Base-by-base conservation (phyloP, 345 rosid species). In the Euphorbia peplus region DNA sequence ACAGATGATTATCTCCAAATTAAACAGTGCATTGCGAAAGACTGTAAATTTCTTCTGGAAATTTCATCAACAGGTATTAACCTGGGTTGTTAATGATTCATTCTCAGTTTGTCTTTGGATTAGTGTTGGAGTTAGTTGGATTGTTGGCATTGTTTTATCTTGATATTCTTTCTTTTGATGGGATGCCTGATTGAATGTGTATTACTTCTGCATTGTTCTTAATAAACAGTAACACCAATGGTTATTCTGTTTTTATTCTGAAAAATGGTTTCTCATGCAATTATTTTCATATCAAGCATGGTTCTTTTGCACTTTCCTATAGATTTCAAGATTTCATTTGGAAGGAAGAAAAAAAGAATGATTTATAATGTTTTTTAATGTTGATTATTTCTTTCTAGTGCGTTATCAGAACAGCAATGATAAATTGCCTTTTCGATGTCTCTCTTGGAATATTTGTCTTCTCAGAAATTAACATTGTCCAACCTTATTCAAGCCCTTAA, bases 1-100 rank as follows among this genome's bases (percentile, higher is more conserved):
- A 92, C 83, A 76, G 84, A 79, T 73, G 91, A 95, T 80, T 95
- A 95, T 77, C 64, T 75, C 57, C 87, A 81, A 81, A 87, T 88
- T 75, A 90, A 90, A 75, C 83, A 81, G 56, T 80, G 81, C 73
- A 68, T 92, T 15, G 84, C 78, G 68, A 80, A 82, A 75, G 87
- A 92, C 78, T 95, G 89, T 77, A 88, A 87, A 83, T 87, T 92
- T 76, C 84, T 95, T 72, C 76, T 92, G 75, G 93, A 92, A 66
- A 86, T 95, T 75, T 75, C 97, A 75, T 90, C 96, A 50, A 77
- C 87, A 37, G 99, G 99, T 95, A 86, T 69, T 16, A 4, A 16
- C 32, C 39, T 35, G 24, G 11, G 13, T 30, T 57, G 25, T 41
- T 48, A 22, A 39, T 22, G 4, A 53, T 53, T 19, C 24, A 48